Conservation (phyloP, 2,329 filamentous ascomycete genomes). For the Colletotrichum agaves region DNA sequence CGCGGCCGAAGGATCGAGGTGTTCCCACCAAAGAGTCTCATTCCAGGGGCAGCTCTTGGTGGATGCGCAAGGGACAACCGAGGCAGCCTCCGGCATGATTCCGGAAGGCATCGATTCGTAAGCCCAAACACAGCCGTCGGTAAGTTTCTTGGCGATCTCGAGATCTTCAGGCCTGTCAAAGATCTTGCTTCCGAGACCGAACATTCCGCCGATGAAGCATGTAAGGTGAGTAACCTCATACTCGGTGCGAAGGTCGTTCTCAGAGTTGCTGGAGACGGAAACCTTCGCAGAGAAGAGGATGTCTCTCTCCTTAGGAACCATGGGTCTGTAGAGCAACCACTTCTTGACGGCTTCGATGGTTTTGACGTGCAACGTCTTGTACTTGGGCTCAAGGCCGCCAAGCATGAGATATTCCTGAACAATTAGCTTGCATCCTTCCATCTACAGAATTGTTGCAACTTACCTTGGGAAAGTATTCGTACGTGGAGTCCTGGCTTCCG, state of each 20-base stretch:
- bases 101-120: slow-evolving; percentile 70
- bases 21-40: slow-evolving; percentile 59
- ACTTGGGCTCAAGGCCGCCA: slow-evolving; percentile 78
- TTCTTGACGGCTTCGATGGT: slow-evolving; percentile 75
- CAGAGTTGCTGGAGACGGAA: slow-evolving; percentile 56
- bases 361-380: slow-evolving; percentile 76
- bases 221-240: slow-evolving; percentile 74
- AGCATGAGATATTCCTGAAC: slow-evolving; percentile 76
- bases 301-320: slow-evolving; percentile 73
- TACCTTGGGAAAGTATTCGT: slow-evolving; percentile 74
- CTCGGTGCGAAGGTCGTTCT: slow-evolving; percentile 54
- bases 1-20: slow-evolving; percentile 57
- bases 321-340: slow-evolving; percentile 81
- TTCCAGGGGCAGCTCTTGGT: slow-evolving; percentile 63
- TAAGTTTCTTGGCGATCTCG: slow-evolving; percentile 71
- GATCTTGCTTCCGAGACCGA: slow-evolving; percentile 71
- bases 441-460: neutral
- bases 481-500: slow-evolving; percentile 75
- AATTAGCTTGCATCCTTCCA: slow-evolving; percentile 35
- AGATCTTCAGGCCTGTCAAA: slow-evolving; percentile 69
- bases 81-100: slow-evolving; percentile 71
- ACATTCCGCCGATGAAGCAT: slow-evolving; percentile 78
- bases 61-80: slow-evolving; percentile 60
- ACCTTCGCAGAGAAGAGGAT: slow-evolving; percentile 79
- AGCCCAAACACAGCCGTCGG: slow-evolving; percentile 77